Base-by-base conservation (phyloP, 2,329 filamentous ascomycete genomes). In the Diaporthe vaccinii region DNA sequence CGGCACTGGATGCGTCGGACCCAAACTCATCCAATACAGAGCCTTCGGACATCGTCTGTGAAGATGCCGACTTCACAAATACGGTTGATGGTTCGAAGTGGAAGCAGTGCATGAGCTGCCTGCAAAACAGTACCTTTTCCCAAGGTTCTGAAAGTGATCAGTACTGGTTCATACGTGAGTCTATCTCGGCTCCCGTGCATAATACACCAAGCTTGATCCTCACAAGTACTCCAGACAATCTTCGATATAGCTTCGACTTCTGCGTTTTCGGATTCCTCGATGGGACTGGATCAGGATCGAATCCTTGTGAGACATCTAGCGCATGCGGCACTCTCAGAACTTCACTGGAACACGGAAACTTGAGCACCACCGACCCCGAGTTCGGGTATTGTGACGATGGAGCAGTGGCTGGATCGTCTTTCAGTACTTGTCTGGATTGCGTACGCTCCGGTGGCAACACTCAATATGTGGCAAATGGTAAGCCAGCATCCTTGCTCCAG, bases 161-260 rank as follows among this genome's bases (percentile, higher is more conserved):
- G 76, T 83, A 84, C 65, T 90, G 89, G 89, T 91, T 90, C 76
- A 78, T 91, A 58, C 90, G 89, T 90, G 84, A 82, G 89, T 82
- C 28, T 31, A 1, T 15, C 10, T 41, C 4, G 9, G 15, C 55
- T 20, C n/a, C 12, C 17, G 1, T 17, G 14, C n/a, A 41, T 34
- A 44, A 3, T 44, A 31, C 7, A 25, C n/a, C 14, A n/a, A 41
- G 28, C 28, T 61, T 31, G 51, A 2, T 2, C n/a, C 57, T 14
- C 51, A 28, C 15, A 59, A 36, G 34, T 36, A 36, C 9, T 36
- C 1, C 28, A 90, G 89, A 91, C 77, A 91, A 91, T 77, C 79
- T 90, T 58, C 84, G 89, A 76, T 90, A 89, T 79, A 83, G 86
- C 17, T 84, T 90, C 59, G 84, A 87, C 73, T 87, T 87, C 76